Evolutionary conservation across 116 monocot genomes (phyloP).

Genomic region (Papilionanthe hybrid): DNA sequence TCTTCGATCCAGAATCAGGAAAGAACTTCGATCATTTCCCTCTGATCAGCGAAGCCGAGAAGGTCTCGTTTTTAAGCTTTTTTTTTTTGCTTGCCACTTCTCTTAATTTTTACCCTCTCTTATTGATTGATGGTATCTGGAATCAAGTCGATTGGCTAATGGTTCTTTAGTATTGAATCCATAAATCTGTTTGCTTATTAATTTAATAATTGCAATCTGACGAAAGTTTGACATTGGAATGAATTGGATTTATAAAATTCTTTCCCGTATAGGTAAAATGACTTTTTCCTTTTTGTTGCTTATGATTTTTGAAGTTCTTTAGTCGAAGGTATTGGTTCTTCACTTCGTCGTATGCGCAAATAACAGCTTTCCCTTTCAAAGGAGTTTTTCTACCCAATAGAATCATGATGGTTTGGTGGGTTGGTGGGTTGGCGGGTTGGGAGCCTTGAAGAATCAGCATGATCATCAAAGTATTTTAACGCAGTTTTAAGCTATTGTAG

Average conservation of each 20-base stretch:
- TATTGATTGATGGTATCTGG: neutral
- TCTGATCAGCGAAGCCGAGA: constrained; percentile 48
- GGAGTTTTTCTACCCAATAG: too few species aligned
- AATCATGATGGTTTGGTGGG: too few species aligned
- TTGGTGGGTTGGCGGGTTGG: too few species aligned
- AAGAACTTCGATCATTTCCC: constrained; percentile 56
- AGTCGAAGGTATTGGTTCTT: too few species aligned
- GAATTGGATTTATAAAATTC: neutral
- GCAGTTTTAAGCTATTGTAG: too few species aligned
- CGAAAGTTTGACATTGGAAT: neutral
- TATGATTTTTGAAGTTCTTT: too few species aligned
- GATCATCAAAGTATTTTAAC: too few species aligned
- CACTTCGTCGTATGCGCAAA: too few species aligned
- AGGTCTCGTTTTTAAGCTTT: constrained; percentile 28
- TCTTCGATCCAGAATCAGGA: constrained; percentile 55
- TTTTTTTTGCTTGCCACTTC: neutral
- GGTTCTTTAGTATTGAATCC: neutral
- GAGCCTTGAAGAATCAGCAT: too few species aligned
- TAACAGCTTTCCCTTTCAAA: too few species aligned
- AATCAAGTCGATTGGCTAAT: neutral
- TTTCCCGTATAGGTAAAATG: neutral
- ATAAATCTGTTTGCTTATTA: neutral
- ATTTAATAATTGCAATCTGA: neutral
- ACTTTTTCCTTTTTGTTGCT: too few species aligned
- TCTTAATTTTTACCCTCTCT: neutral